Evolutionary conservation across 2,329 filamentous ascomycete species (phyloP), one percentile per base, ranked within the genome.

Genomic region (Pestalotiopsis sp.): DNA sequence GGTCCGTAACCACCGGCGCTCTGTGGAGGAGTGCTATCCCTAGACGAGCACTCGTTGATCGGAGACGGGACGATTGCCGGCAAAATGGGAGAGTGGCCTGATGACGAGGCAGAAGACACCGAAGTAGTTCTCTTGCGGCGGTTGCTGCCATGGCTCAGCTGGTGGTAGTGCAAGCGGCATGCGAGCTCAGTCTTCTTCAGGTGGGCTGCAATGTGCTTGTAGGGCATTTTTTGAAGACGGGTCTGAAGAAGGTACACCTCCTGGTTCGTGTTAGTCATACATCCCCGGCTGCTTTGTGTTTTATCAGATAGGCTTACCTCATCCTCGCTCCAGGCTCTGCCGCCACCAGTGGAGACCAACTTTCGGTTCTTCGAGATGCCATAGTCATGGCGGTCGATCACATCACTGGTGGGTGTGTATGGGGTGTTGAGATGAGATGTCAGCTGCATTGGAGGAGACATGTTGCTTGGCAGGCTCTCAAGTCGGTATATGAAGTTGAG

Each of bases 151-250:
- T 94, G 93, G 72, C 91, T 94, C 71, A 96, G 87, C 77, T 96
- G 93, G 77, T 97, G 93, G 78, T 93, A 95, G 81, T 96, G 93
- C 71, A 97, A 87, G 71, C 93, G 93, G 82, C 93, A 97, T 62
- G 93, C 93, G 69, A 96, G 85, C 82, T 96, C 93, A 0, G 93
- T 96, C 85, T 96, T 97, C 82, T 94, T 93, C 73, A 96, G 84
- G 75, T 95, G 91, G 69, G 91, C 89, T 69, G 93, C 93, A 77
- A 96, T 96, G 79, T 95, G 92, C 85, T 95, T 96, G 82, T 96
- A 96, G 0, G 93, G 93, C 90, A 95, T 94, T 82, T 95, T 95
- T 76, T 95, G 92, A 76, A 93, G 88, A 69, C 93, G 92, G 70
- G 92, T 95, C 81, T 94, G 92, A 70, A 96, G 87, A 67, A 96